Percentiles rank a stretch among this genome's conserved stretches.
Conservation (phyloP, 2,329 filamentous ascomycete genomes). For the Stachybotrys echinatus region DNA sequence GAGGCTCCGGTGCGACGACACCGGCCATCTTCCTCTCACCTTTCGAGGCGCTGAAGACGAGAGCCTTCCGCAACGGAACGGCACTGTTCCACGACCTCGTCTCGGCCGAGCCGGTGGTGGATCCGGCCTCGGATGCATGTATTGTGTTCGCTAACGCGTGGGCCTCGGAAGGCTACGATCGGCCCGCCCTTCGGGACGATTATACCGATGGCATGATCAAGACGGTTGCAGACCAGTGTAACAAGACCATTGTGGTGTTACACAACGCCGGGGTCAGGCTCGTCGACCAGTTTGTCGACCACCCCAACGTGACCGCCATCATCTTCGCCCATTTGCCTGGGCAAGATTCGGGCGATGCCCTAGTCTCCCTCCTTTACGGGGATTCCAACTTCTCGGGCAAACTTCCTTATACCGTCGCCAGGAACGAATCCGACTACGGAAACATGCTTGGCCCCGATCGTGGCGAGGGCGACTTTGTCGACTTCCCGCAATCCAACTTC, state of each 20-base stretch:
- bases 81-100: slow-evolving; percentile 31
- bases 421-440: slow-evolving; percentile 44
- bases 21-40: slow-evolving; percentile 31
- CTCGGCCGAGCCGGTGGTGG: slow-evolving; percentile 25
- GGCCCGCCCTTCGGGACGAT: slow-evolving; percentile 62
- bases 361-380: slow-evolving; percentile 56
- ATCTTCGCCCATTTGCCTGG: slow-evolving; percentile 60
- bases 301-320: slow-evolving; percentile 59
- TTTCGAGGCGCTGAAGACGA: background rate
- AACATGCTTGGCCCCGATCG: slow-evolving; percentile 36
- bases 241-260: background rate
- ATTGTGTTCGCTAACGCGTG: slow-evolving; percentile 79
- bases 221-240: background rate
- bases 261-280: slow-evolving; percentile 42
- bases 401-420: slow-evolving; percentile 57
- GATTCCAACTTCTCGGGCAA: slow-evolving; percentile 49
- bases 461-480: slow-evolving; percentile 12
- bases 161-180: slow-evolving; percentile 71
- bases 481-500: slow-evolving; percentile 55
- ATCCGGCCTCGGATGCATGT: slow-evolving; percentile 52
- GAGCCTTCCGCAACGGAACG: background rate
- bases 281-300: slow-evolving; percentile 60
- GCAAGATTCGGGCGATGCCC: slow-evolving; percentile 54
- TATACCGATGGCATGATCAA: slow-evolving; percentile 43
- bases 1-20: slow-evolving; percentile 46